Evolutionary conservation across 129 eudicot genomes (phyloP).

Genomic region (Tanacetum coccineum): DNA sequence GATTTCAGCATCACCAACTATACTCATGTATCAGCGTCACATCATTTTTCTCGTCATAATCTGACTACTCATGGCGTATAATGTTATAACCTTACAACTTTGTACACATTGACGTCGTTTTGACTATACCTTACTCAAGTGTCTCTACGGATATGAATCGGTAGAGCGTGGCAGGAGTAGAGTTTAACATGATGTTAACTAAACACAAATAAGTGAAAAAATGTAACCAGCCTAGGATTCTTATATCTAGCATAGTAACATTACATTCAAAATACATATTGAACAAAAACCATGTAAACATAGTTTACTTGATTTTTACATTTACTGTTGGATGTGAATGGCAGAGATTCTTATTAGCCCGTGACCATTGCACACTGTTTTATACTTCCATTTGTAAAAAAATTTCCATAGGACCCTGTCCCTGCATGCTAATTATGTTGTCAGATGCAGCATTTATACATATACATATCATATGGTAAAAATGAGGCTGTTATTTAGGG

Average conservation of each 20-base stretch:
- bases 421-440: constrained; percentile 15
- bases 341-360: constrained; percentile 33
- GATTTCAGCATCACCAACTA: background rate
- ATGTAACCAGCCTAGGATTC: too few species aligned
- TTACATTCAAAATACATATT: background rate
- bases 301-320: background rate
- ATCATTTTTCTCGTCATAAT: too few species aligned
- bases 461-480: constrained; percentile 2
- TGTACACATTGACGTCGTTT: too few species aligned
- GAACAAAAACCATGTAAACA: background rate
- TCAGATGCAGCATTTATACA: constrained; percentile 25
- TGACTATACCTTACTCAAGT: too few species aligned
- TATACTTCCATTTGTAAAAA: background rate
- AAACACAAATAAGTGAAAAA: too few species aligned
- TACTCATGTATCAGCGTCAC: too few species aligned
- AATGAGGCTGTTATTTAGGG: constrained; percentile 5
- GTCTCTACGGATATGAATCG: too few species aligned
- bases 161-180: too few species aligned
- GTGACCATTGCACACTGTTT: constrained; percentile 24
- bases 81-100: too few species aligned
- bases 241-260: background rate
- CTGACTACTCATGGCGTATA: too few species aligned
- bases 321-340: constrained; percentile 20
- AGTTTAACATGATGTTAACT: background rate
- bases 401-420: constrained; percentile 13